Conservation (phyloP, 768 basidiomycete genomes). For the Pleurotus citrinopileatus region DNA sequence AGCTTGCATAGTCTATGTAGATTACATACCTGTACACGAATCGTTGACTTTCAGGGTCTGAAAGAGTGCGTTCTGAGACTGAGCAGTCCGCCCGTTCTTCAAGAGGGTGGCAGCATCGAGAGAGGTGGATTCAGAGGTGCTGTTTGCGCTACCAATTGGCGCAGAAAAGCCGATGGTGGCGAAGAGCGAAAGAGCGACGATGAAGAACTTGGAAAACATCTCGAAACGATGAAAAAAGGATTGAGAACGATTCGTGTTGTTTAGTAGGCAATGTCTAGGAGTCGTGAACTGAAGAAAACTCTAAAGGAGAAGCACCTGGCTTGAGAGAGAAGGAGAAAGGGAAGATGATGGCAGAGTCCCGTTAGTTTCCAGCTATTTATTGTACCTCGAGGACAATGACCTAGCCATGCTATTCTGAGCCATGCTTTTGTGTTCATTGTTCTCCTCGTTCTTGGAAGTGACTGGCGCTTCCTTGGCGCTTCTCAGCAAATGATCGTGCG, state of each 20-base stretch:
- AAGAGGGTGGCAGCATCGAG: conserved; percentile 40
- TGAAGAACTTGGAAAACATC: not conserved
- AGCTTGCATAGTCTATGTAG: not conserved
- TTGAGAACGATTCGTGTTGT: not conserved
- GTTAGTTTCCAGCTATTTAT: not conserved
- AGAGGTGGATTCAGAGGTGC: conserved; percentile 13
- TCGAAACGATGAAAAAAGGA: not conserved
- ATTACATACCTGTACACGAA: conserved; percentile 45
- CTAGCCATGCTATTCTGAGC: not conserved
- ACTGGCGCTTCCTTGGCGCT: too few relatives aligned
- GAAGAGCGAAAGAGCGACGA: conserved; percentile 9
- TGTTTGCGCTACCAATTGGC: not conserved
- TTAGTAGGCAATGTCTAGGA: too few relatives aligned
- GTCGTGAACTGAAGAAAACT: not conserved
- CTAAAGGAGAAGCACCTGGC: conserved; percentile 8
- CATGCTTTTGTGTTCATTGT: conserved; percentile 6
- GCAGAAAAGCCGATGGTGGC: conserved; percentile 4
- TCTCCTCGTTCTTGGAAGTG: not conserved
- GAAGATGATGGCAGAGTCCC: not conserved
- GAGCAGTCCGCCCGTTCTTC: conserved; percentile 48
- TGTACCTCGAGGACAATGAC: conserved; percentile 4
- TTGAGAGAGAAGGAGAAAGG: not conserved
- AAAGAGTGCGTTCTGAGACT: conserved; percentile 48
- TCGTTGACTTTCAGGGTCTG: conserved; percentile 34
- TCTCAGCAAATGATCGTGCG: not conserved